A percentile compares a stretch with the other conserved stretches of the same genome.
These are phyloP conservation scores for Arachnopeziza araneosa DNA, from an alignment of 2,329 filamentous ascomycete genomes.

Conservation along the genomic window DNA sequence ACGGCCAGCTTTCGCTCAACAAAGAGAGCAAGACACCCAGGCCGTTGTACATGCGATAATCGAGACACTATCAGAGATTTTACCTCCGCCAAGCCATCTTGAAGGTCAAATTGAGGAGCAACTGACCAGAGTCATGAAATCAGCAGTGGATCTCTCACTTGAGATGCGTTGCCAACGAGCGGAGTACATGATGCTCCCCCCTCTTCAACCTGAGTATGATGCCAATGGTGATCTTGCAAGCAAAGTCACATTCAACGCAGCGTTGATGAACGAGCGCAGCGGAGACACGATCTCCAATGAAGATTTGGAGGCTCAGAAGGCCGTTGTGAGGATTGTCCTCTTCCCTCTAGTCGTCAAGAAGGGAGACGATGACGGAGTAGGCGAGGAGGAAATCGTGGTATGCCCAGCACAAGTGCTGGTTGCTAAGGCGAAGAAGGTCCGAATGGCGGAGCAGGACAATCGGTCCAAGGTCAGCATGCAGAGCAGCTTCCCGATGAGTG, in stretches of 20 bases:
- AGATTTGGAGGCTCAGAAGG: constrained; percentile 68
- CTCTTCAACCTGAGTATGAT: constrained; percentile 90
- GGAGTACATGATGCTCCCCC: constrained; percentile 98
- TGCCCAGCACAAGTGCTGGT: constrained; percentile 92
- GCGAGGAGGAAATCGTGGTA: constrained; percentile 92
- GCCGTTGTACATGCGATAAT: constrained; percentile 92
- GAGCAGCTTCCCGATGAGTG: constrained; percentile 28
- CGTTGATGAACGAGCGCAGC: constrained; percentile 89
- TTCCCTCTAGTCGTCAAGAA: constrained; percentile 97
- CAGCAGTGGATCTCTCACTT: constrained; percentile 84
- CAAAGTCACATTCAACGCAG: constrained; percentile 86
- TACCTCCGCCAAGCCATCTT: constrained; percentile 79
- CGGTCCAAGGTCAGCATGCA: constrained; percentile 27
- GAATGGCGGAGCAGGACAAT: constrained; percentile 18
- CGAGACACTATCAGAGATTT: constrained; percentile 72
- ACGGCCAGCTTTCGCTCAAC: constrained; percentile 71
- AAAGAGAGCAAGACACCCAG: constrained; percentile 86
- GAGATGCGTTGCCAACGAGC: constrained; percentile 97
- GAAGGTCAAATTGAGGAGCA: constrained; percentile 78
- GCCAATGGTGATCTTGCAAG: constrained; percentile 82
- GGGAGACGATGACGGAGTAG: constrained; percentile 79
- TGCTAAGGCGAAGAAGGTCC: constrained; percentile 39
- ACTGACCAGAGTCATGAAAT: constrained; percentile 78
- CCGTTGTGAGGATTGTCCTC: constrained; percentile 83
- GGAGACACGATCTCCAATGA: constrained; percentile 64